Conservation (phyloP, 1,284 basidiomycete genomes). For the Ustilago loliicola region DNA sequence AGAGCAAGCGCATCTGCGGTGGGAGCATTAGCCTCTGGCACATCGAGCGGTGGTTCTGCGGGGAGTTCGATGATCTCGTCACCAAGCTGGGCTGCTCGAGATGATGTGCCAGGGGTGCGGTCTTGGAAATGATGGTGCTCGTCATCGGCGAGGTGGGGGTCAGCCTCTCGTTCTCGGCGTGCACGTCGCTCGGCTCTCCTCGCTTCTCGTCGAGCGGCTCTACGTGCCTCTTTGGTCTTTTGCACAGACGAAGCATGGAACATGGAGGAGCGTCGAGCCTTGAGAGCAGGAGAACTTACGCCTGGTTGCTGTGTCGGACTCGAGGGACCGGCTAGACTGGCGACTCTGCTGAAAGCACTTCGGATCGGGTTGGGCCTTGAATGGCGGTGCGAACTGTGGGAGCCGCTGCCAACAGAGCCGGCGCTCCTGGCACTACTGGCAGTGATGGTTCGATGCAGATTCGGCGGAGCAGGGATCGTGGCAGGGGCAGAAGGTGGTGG, state of each 20-base stretch:
- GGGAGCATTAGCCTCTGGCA: constrained; percentile 49
- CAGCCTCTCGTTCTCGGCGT: constrained; percentile 25
- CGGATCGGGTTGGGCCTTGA: constrained; percentile 24
- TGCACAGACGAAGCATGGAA: constrained; percentile 36
- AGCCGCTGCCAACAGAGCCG: constrained; percentile 13
- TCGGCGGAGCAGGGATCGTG: constrained; percentile 5
- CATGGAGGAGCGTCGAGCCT: constrained; percentile 10
- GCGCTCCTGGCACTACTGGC: constrained; percentile 18
- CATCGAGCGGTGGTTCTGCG: constrained; percentile 46
- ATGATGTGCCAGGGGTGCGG: neutral
- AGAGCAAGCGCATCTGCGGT: constrained; percentile 47
- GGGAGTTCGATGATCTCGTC: constrained; percentile 46
- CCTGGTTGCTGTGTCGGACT: constrained; percentile 16
- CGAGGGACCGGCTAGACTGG: constrained; percentile 28
- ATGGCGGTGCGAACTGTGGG: constrained; percentile 29
- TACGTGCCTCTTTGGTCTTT: constrained; percentile 42
- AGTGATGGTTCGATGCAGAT: constrained; percentile 34
- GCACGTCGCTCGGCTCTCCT: constrained; percentile 20
- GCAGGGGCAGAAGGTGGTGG: constrained; percentile 21
- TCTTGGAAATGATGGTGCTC: constrained; percentile 15
- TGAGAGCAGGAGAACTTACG: constrained; percentile 13
- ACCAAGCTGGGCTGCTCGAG: constrained; percentile 38
- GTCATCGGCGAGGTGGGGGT: constrained; percentile 22
- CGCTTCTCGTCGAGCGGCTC: constrained; percentile 33
- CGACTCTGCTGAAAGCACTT: constrained; percentile 31